These are phyloP conservation scores for Pilatotrama ljubarskyi DNA, from an alignment of 768 basidiomycete genomes.

Conservation along the genomic window DNA sequence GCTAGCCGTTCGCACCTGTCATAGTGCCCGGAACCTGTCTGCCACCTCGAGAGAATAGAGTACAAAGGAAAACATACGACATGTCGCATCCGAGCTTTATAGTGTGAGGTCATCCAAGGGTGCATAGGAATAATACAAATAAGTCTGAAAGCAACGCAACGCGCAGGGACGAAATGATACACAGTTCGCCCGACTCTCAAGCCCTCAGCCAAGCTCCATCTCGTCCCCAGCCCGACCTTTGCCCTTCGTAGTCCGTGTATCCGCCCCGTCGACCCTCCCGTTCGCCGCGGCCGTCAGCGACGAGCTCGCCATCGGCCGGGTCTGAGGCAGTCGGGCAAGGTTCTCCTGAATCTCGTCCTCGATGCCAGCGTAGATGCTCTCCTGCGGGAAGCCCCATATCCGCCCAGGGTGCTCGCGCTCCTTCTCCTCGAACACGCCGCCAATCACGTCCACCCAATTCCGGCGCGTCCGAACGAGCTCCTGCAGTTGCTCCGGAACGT, in stretches of 20 bases:
- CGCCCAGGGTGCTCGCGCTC: slow-evolving; percentile 62
- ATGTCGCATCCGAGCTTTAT: not conserved
- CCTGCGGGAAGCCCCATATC: slow-evolving; percentile 75
- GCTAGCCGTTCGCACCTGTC: not conserved
- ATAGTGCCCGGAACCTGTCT: not conserved
- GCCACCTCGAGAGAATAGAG: not conserved
- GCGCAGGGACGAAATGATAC: not conserved
- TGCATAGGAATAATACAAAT: slow-evolving; percentile 26
- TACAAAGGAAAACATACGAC: not conserved
- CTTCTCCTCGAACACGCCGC: slow-evolving; percentile 73
- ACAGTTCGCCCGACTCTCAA: not conserved
- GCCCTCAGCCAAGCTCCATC: slow-evolving; percentile 64
- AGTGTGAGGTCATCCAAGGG: slow-evolving; percentile 11
- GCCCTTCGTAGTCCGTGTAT: slow-evolving; percentile 39
- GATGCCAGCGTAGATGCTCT: slow-evolving; percentile 74
- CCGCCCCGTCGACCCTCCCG: slow-evolving; percentile 10
- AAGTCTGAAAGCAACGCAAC: slow-evolving; percentile 17
- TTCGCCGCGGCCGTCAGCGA: not conserved
- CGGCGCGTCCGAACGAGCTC: slow-evolving; percentile 74
- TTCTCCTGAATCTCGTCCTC: slow-evolving; percentile 59
- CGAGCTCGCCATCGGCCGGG: slow-evolving; percentile 21
- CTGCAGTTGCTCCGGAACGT: slow-evolving; percentile 66
- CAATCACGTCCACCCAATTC: slow-evolving; percentile 78
- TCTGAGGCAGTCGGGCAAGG: slow-evolving; percentile 25
- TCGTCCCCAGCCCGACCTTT: slow-evolving; percentile 57